Conservation (phyloP, 768 basidiomycete species). For the Podaxis sp. region DNA sequence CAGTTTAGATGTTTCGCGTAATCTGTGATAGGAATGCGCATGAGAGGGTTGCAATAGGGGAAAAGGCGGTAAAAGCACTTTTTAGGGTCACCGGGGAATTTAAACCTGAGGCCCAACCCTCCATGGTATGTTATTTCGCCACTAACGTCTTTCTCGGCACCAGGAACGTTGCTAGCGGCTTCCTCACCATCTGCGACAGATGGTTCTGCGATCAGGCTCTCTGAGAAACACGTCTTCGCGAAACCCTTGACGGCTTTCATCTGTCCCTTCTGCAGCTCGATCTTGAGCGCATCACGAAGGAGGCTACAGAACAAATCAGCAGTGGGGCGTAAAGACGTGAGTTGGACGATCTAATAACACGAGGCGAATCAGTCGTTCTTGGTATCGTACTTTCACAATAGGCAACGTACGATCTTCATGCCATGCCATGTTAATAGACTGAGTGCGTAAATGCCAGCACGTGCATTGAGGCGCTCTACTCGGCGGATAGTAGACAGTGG, state of each 20-base stretch:
- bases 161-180: constrained; percentile 54
- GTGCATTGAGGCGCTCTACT: constrained; percentile 91
- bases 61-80: constrained; percentile 52
- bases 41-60: constrained; percentile 3
- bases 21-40: constrained; percentile 37
- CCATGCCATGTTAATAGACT: constrained; percentile 94
- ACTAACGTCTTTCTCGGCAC: constrained; percentile 60
- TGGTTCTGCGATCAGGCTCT: constrained; percentile 68
- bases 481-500: constrained; percentile 91
- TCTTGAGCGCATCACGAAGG: constrained; percentile 85
- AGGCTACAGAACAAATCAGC: constrained; percentile 92
- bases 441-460: constrained; percentile 95
- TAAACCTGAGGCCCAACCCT: constrained; percentile 79
- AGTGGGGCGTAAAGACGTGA: constrained; percentile 90
- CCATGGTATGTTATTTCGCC: constrained; percentile 66
- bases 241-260: constrained; percentile 95
- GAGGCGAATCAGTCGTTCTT: constrained; percentile 9
- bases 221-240: constrained; percentile 91
- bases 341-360: constrained; percentile 72
- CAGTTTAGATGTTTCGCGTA: constrained; percentile 90
- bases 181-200: constrained; percentile 57
- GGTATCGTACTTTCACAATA: neutral
- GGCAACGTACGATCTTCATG: constrained; percentile 76
- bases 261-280: constrained; percentile 83
- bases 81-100: constrained; percentile 90